Conservation (phyloP, 352 stramenopile species). For the Phytophthora sp. region DNA sequence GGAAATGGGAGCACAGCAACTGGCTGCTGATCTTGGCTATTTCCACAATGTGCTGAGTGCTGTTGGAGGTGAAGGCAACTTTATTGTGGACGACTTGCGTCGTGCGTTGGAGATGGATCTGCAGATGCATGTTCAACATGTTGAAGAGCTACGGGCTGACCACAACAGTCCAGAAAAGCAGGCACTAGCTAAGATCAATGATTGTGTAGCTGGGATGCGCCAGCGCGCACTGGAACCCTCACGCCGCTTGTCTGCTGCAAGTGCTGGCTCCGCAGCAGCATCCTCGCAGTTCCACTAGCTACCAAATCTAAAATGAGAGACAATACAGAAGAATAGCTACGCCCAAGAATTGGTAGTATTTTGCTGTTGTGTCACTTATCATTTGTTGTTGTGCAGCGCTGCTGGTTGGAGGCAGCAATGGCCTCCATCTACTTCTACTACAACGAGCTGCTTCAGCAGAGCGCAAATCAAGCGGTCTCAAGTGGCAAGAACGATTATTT, state of each 20-base stretch:
- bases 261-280: slow-evolving; percentile 6
- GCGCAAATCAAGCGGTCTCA: slow-evolving; percentile 17
- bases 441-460: slow-evolving; percentile 34
- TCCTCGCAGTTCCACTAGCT: slow-evolving; percentile 18
- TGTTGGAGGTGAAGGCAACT: slow-evolving; percentile 63
- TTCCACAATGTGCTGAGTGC: slow-evolving; percentile 84
- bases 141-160: slow-evolving; percentile 35
- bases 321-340: slow-evolving; percentile 12
- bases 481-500: background rate
- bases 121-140: slow-evolving; percentile 37
- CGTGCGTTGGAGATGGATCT: slow-evolving; percentile 45
- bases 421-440: slow-evolving; percentile 40
- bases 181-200: slow-evolving; percentile 57
- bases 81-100: slow-evolving; percentile 57
- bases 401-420: slow-evolving; percentile 5
- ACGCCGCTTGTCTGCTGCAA: slow-evolving; percentile 17
- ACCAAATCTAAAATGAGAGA: slow-evolving; percentile 20
- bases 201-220: slow-evolving; percentile 45
- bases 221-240: slow-evolving; percentile 30
- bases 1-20: slow-evolving; percentile 57
- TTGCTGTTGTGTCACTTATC: slow-evolving; percentile 16
- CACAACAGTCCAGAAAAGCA: slow-evolving; percentile 29
- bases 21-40: slow-evolving; percentile 76
- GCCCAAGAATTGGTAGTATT: too few relatives aligned
- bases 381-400: background rate